Evolutionary conservation across 2,329 filamentous ascomycete genomes (phyloP), one percentile per base, ranked within the genome.

Genomic region (Chrysosporium keratinophilum): DNA sequence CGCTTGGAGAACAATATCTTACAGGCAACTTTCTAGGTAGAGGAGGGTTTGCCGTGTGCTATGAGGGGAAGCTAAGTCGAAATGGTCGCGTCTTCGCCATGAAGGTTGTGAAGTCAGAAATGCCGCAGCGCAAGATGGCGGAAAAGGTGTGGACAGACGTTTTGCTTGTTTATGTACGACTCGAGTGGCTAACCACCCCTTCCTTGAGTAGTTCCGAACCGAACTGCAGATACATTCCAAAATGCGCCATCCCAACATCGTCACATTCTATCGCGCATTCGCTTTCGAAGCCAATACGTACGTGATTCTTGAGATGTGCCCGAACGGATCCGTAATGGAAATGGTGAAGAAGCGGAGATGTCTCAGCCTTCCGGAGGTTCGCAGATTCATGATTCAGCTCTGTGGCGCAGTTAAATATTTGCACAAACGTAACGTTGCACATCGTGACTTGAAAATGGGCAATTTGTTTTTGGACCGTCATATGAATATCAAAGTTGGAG

Each of bases 201-300:
- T 12, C 11, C 47, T 9, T 50, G 5, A 53, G 28, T 59, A 84
- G 81, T 85, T 85, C 67, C 79, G 83, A 54, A 84, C 82, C 1
- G 93, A 98, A 70, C 80, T 98, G 5, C 91, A 97, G 71, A 96
- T 98, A 57, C 93, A 98, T 72, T 96, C 93, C 42, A 98, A 97
- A 68, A 91, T 98, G 82, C 83, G 84, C 55, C 93, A 98, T 66
- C 86, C 87, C 51, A 95, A 96, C 68, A 91, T 98, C 60, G 93
- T 98, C 58, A 86, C 91, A 62, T 98, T 98, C 69, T 82, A 95
- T 64, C 83, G 91, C 62, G 93, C 93, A 34, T 98, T 98, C 67
- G 86, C 90, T 11, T 95, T 90, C 69, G 79, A 88, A 60, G 83
- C 81, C 59, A 90, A 84, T 68, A 97, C 93, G 55, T 98, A 95